These are phyloP conservation scores for Corchorus olitorius DNA, from an alignment of 345 rosid species.

Conservation along the genomic window DNA sequence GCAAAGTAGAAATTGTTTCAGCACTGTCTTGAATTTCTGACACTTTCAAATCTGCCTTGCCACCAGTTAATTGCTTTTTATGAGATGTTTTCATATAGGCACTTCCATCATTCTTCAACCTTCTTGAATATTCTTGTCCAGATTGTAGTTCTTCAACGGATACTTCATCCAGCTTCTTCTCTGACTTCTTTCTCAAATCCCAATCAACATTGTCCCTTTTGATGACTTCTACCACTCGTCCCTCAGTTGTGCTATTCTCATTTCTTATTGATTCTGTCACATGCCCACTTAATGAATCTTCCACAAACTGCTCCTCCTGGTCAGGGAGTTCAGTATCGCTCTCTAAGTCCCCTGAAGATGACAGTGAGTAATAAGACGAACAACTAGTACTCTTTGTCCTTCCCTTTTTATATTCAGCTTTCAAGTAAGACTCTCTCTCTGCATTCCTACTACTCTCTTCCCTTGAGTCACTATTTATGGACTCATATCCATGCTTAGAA, in stretches of 20 bases:
- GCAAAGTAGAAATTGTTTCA: conserved; percentile 45
- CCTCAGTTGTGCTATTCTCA: conserved; percentile 26
- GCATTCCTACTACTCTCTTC: conserved; percentile 34
- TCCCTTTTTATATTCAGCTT: conserved; percentile 32
- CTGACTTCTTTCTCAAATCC: conserved; percentile 70
- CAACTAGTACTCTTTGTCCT: conserved; percentile 59
- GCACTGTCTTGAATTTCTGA: conserved; percentile 38
- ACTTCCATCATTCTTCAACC: conserved; percentile 32
- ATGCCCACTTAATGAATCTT: conserved; percentile 34
- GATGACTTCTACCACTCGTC: conserved; percentile 29
- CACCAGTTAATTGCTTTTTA: conserved; percentile 38
- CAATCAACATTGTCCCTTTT: conserved; percentile 36
- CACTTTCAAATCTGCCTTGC: conserved; percentile 40
- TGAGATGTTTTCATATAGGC: conserved; percentile 39
- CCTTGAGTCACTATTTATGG: conserved; percentile 26
- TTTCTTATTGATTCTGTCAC: conserved; percentile 23
- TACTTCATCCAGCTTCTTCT: conserved; percentile 59
- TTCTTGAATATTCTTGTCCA: conserved; percentile 32
- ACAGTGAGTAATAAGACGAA: conserved; percentile 80
- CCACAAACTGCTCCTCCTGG: conserved; percentile 30
- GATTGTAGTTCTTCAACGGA: conserved; percentile 40
- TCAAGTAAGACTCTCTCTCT: conserved; percentile 36
- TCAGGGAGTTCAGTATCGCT: conserved; percentile 55
- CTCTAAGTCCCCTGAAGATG: conserved; percentile 60
- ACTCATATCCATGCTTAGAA: conserved; percentile 32